A percentile compares a stretch with the other conserved stretches of the same genome.
These are phyloP conservation scores for Setaria italica DNA, from an alignment of 202 grass and related monocot genomes.

Conservation along the genomic window DNA sequence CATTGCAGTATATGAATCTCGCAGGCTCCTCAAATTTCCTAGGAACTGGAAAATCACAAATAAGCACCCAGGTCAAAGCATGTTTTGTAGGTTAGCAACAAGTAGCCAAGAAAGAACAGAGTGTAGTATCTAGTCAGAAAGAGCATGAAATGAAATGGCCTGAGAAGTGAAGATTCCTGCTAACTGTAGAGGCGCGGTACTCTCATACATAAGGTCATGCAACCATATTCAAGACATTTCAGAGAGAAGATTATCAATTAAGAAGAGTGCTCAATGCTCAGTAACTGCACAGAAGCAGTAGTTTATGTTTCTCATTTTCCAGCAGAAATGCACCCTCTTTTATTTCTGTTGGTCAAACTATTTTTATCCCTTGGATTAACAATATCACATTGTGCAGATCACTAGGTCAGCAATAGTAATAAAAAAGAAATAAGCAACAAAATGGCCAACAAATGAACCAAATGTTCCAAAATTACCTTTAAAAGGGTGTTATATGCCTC, in stretches of 20 bases:
- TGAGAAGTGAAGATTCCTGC: not conserved
- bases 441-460: not conserved
- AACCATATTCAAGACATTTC: constrained; percentile 8
- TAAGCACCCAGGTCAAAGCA: constrained; percentile 38
- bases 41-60: constrained; percentile 70
- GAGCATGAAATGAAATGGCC: constrained; percentile 14
- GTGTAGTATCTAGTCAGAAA: not conserved
- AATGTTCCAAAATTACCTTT: constrained; percentile 59
- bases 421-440: not conserved
- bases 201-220: not conserved
- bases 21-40: constrained; percentile 86
- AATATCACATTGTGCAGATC: not conserved
- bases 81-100: not conserved
- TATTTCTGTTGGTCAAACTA: constrained; percentile 1
- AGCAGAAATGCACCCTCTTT: not conserved
- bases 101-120: not conserved
- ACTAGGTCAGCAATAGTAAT: not conserved
- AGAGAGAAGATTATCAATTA: constrained; percentile 10
- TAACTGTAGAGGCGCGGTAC: not conserved
- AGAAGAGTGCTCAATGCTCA: not conserved
- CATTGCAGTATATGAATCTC: constrained; percentile 91
- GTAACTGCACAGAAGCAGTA: constrained; percentile 8
- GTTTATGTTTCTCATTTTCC: not conserved
- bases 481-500: constrained; percentile 96
- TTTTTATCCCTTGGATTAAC: constrained; percentile 11